Evolutionary conservation across 805 yeast species (phyloP).

Genomic region (Yarrowia sp.): DNA sequence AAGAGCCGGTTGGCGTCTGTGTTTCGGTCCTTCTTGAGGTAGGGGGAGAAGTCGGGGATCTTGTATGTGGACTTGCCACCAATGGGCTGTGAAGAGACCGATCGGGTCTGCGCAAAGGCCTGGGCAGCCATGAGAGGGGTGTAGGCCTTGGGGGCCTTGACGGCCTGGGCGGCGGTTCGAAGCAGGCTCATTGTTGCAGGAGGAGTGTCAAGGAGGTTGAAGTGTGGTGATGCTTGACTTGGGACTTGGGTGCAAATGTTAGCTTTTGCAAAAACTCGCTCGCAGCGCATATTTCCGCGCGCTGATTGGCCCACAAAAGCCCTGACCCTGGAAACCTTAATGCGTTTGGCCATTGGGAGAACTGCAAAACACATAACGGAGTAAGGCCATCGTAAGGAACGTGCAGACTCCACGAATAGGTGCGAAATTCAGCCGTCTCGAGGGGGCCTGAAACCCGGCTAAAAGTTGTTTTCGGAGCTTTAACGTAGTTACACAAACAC

Average conservation of each 20-base stretch:
- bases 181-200: conserved; percentile 27
- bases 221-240: conserved; percentile 24
- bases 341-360: conserved; percentile 12
- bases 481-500: too few species aligned
- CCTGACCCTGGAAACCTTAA: conserved; percentile 2
- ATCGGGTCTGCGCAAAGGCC: conserved; percentile 26
- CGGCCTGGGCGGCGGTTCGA: conserved; percentile 26
- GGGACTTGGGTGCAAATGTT: conserved; percentile 26
- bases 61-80: conserved; percentile 68
- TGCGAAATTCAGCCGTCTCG: too few species aligned
- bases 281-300: conserved; percentile 11
- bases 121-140: conserved; percentile 23
- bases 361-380: not conserved
- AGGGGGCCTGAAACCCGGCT: too few species aligned
- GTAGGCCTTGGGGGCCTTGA: conserved; percentile 26
- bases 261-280: conserved; percentile 26
- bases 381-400: conserved; percentile 17
- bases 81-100: conserved; percentile 30
- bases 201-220: conserved; percentile 17
- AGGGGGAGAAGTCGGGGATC: conserved; percentile 85
- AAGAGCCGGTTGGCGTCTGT: conserved; percentile 78
- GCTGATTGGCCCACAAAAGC: conserved; percentile 1
- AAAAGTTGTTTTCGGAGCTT: too few species aligned
- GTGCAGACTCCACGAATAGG: too few species aligned
- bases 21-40: conserved; percentile 67